phyloP scores from a whole-genome alignment of 495 filamentous ascomycete genomes.

The Neurospora pannonica region DNA sequence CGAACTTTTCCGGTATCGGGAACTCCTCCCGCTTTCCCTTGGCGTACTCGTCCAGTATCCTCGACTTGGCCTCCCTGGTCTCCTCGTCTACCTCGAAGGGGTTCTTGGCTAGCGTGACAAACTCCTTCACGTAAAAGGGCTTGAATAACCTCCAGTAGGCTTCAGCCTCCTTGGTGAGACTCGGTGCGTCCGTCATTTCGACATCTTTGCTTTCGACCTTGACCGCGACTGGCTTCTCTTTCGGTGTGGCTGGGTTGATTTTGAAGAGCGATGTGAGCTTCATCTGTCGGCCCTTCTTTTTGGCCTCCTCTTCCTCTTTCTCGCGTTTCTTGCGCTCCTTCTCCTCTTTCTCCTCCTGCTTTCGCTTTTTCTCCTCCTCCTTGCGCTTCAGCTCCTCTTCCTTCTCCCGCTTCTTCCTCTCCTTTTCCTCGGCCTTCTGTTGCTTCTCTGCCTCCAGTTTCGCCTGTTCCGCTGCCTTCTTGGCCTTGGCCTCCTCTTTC shows the following conservation, averaged over 20 bases:
- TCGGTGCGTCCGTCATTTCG: slow-evolving; percentile 8
- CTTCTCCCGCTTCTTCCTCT: slow-evolving; percentile 34
- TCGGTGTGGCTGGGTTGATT: slow-evolving; percentile 42
- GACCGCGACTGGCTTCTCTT: slow-evolving; percentile 16
- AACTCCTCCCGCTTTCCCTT: slow-evolving; percentile 23
- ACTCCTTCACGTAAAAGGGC: slow-evolving; percentile 63
- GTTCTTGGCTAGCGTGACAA: slow-evolving; percentile 50
- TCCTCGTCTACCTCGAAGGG: slow-evolving; percentile 46
- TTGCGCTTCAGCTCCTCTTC: slow-evolving; percentile 31
- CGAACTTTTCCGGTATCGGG: slow-evolving; percentile 29
- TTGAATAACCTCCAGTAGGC: slow-evolving; percentile 68
- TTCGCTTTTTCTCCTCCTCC: slow-evolving; percentile 37
- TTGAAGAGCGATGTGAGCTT: slow-evolving; percentile 40
- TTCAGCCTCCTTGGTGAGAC: slow-evolving; percentile 28
- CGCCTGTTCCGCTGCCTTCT: slow-evolving; percentile 17
- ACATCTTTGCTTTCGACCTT: slow-evolving; percentile 10
- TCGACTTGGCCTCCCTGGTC: slow-evolving; percentile 42
- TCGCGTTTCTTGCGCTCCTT: slow-evolving; percentile 56
- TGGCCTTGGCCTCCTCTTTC: slow-evolving; percentile 27
- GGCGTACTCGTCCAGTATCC: slow-evolving; percentile 37
- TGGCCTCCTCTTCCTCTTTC: slow-evolving; percentile 52
- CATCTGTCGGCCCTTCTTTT: slow-evolving; percentile 49
- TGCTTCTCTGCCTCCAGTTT: slow-evolving; percentile 27
- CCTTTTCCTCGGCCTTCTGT: slow-evolving; percentile 32
- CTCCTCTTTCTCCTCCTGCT: slow-evolving; percentile 47